Evolutionary conservation across 805 yeast species (phyloP).

Genomic region (Tetrapisispora phaffii): DNA sequence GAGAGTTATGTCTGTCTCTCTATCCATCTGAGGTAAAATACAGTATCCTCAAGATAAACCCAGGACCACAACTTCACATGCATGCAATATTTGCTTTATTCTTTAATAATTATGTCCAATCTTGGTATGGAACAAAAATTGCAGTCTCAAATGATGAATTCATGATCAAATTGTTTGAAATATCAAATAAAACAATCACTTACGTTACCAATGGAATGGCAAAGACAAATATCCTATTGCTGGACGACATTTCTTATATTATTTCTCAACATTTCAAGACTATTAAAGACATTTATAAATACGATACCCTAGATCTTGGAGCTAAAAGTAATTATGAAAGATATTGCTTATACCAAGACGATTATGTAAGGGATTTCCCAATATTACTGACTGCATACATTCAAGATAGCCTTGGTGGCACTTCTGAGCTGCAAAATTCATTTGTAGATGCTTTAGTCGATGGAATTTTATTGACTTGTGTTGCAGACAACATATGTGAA

Average conservation of each 20-base stretch:
- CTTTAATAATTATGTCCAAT: conserved; percentile 17
- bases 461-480: conserved; percentile 17
- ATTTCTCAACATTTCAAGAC: conserved; percentile 14
- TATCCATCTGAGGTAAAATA: conserved; percentile 16
- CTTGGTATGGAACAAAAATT: conserved; percentile 28
- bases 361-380: conserved; percentile 14
- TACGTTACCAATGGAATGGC: conserved; percentile 4
- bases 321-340: conserved; percentile 2
- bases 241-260: conserved; percentile 23
- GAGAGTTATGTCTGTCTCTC: conserved; percentile 19
- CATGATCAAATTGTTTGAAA: conserved; percentile 10
- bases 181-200: conserved; percentile 8
- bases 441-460: conserved; percentile 19
- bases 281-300: conserved; percentile 2
- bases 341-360: conserved; percentile 10
- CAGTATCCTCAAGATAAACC: conserved; percentile 7
- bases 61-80: conserved; percentile 11
- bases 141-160: conserved; percentile 20
- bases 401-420: conserved; percentile 5
- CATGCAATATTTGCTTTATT: conserved; percentile 21
- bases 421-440: conserved; percentile 16
- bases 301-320: neutral
- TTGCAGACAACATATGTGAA: conserved; percentile 19
- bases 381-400: conserved; percentile 9
- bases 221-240: conserved; percentile 11